phyloP scores from a whole-genome alignment of 352 stramenopile species.

The Globisporangium mamillatum region DNA sequence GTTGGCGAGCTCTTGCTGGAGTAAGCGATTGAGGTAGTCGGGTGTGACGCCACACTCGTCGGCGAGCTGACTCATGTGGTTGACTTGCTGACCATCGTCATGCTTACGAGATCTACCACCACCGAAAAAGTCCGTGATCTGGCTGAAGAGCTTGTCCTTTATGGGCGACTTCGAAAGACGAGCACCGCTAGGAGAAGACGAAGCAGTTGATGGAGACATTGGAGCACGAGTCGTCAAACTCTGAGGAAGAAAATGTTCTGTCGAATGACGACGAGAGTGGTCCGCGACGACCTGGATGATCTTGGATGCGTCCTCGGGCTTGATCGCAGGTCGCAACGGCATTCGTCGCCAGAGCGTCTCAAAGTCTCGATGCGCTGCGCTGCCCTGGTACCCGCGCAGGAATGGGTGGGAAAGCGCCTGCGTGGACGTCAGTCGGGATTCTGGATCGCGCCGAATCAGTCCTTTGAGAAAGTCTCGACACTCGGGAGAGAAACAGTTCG shows the following conservation, averaged over 20 bases:
- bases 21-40: constrained; percentile 15
- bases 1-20: constrained; percentile 13
- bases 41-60: constrained; percentile 18
- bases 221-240: not conserved
- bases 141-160: constrained; percentile 17
- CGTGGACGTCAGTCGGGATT: constrained; percentile 70
- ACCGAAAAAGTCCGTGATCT: constrained; percentile 19
- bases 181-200: not conserved
- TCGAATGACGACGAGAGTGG: constrained; percentile 17
- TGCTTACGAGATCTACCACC: not conserved
- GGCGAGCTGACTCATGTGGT: constrained; percentile 10
- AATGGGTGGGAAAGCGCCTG: constrained; percentile 92
- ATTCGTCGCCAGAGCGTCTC: constrained; percentile 37
- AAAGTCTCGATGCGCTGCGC: constrained; percentile 32
- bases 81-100: not conserved
- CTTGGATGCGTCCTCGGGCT: constrained; percentile 5
- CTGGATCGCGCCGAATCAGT: constrained; percentile 88
- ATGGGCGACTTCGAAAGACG: not conserved
- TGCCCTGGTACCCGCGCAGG: constrained; percentile 45
- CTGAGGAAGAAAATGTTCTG: constrained; percentile 6
- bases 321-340: constrained; percentile 19
- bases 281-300: constrained; percentile 22
- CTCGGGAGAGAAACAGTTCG: constrained; percentile 75
- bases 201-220: not conserved
- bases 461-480: constrained; percentile 93